Base-by-base conservation (phyloP, 805 yeast genomes). In the Saturnispora silvae region DNA sequence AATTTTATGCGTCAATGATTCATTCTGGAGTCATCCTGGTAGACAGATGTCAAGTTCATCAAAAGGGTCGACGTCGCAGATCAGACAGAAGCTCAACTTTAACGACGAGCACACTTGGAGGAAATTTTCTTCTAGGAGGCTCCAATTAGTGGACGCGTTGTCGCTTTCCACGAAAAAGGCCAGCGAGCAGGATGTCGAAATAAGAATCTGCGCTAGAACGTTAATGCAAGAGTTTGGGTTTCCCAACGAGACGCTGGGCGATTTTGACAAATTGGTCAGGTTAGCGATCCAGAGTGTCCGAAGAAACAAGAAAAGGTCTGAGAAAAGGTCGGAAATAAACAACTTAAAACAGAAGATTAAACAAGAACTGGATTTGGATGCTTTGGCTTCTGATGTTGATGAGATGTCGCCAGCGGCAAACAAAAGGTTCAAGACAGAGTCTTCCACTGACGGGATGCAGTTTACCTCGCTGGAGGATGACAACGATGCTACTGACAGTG, bases 211-310 rank as follows among this genome's bases (percentile, higher is more conserved):
- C 26, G 95, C 97, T 0, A 71, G 72, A 34, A 68, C 80, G 3
- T 63, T 89, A 32, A 64, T 94, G 49, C 63, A 67, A 2, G 98
- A 92, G 59, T 92, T 84, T 50, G 73, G 75, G 4, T 87, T 77
- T 53, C 71, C 79, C 2, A 59, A 58, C 2, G 68, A 67, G 5
- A 67, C 74, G 11, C 60, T 75, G 20, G 57, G 64, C 1, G 97
- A 92, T 46, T 89, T 89, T 54, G 95, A 86, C 56, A 82, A 80
- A 54, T 66, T 89, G 25, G 96, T 92, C 0, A 65, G 95, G 26
- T 94, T 95, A 8, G 97, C 96, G 1, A 79, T 89, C 20, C 98
- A 89, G 58, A 79, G 94, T 35, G 96, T 83, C 2, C 64, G 97
- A 44, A 65, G 98, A 46, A 89, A 89, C 56, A 68, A 95, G 42